A percentile compares a stretch with the other conserved stretches of the same genome.
Evolutionary conservation across 1,139 yeast species (phyloP).

Genomic region (Candida freyschussii): DNA sequence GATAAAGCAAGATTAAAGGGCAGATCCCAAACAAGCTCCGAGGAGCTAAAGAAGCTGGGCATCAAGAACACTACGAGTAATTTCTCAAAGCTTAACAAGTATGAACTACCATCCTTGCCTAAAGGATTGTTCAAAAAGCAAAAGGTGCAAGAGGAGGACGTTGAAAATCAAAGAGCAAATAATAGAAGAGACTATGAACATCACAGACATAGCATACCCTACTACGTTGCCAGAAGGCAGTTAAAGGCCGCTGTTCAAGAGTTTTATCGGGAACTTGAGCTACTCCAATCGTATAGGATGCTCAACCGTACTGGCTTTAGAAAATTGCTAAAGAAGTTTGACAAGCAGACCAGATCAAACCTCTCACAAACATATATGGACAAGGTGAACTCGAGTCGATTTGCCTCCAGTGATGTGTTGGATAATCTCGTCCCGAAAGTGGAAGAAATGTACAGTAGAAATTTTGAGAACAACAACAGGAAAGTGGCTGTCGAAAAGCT

Average conservation of each 20-base stretch:
- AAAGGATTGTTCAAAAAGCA: conserved; percentile 33
- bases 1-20: conserved; percentile 35
- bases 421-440: conserved; percentile 58
- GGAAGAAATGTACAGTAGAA: conserved; percentile 63
- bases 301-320: conserved; percentile 85
- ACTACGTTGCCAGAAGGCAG: conserved; percentile 66
- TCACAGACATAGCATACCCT: conserved; percentile 44
- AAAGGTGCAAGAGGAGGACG: conserved; percentile 22
- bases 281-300: conserved; percentile 69
- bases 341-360: conserved; percentile 56
- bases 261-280: conserved; percentile 72
- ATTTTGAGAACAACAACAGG: conserved; percentile 68
- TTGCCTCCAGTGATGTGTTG: conserved; percentile 59
- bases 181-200: conserved; percentile 33
- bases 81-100: conserved; percentile 22
- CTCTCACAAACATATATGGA: conserved; percentile 54
- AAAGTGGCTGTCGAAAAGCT: conserved; percentile 73
- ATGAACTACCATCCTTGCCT: conserved; percentile 58
- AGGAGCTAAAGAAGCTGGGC: conserved; percentile 16
- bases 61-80: conserved; percentile 16
- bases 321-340: conserved; percentile 84
- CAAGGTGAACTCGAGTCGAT: conserved; percentile 49
- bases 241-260: conserved; percentile 75
- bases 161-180: conserved; percentile 22
- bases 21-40: conserved; percentile 4